phyloP scores from a whole-genome alignment of 2,329 filamentous ascomycete genomes.

The Thelonectria rubi region DNA sequence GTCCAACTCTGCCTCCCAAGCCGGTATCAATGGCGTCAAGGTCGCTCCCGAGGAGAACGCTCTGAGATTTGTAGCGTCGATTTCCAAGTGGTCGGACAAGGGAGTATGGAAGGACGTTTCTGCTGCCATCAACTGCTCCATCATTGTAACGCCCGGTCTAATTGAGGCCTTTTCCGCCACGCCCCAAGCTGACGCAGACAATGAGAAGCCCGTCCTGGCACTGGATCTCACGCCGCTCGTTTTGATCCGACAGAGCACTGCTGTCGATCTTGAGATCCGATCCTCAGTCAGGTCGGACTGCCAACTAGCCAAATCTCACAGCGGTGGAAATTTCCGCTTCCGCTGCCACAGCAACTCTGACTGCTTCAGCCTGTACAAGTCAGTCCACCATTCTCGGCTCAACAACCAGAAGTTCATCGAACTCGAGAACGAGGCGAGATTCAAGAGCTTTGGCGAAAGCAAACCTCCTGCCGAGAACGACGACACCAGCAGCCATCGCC shows the following conservation, averaged over 20 bases:
- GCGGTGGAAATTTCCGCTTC: slow-evolving; percentile 85
- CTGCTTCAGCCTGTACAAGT: slow-evolving; percentile 81
- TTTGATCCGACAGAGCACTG: slow-evolving; percentile 87
- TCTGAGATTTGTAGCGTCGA: slow-evolving; percentile 60
- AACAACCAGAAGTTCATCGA: slow-evolving; percentile 90
- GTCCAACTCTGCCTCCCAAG: slow-evolving; percentile 84
- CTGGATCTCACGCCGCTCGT: slow-evolving; percentile 92
- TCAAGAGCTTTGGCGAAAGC: slow-evolving; percentile 74
- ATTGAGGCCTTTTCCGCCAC: slow-evolving; percentile 64
- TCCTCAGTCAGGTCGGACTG: slow-evolving; percentile 82
- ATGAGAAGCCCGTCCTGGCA: slow-evolving; percentile 65
- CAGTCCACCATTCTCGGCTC: slow-evolving; percentile 88
- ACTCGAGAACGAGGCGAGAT: slow-evolving; percentile 72
- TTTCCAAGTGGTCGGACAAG: slow-evolving; percentile 71
- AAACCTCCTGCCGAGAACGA: slow-evolving; percentile 60
- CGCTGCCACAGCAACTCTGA: slow-evolving; percentile 80
- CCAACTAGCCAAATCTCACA: slow-evolving; percentile 69
- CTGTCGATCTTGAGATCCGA: slow-evolving; percentile 91
- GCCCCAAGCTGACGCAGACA: slow-evolving; percentile 36
- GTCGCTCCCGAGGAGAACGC: slow-evolving; percentile 52
- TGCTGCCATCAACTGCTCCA: slow-evolving; percentile 59
- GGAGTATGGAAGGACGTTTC: slow-evolving; percentile 69
- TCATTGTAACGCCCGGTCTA: slow-evolving; percentile 66
- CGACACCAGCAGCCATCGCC: slow-evolving; percentile 56
- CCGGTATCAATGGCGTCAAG: slow-evolving; percentile 62